Percentiles rank a stretch among this genome's conserved stretches.
phyloP scores from a whole-genome alignment of 2,329 filamentous ascomycete species.

The Colletotrichum sp. region DNA sequence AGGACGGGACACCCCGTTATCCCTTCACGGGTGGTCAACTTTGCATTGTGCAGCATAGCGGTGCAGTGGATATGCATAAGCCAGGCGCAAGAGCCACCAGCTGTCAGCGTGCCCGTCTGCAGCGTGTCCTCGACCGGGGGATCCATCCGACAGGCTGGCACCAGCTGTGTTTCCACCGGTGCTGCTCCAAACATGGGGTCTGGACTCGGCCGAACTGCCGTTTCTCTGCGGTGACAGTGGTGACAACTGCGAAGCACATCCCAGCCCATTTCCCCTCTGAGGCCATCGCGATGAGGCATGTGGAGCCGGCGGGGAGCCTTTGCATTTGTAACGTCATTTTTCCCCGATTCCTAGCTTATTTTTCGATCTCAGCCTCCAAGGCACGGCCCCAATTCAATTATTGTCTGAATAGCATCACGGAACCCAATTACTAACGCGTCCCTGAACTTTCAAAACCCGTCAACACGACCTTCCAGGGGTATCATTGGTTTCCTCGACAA shows the following conservation, averaged over 20 bases:
- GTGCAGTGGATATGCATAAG: background rate
- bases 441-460: background rate
- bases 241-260: background rate
- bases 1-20: background rate
- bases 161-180: background rate
- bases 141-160: background rate
- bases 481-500: constrained; percentile 18
- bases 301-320: constrained; percentile 11
- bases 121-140: background rate
- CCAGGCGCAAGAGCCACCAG: background rate
- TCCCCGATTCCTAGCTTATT: constrained; percentile 15
- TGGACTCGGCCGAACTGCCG: constrained; percentile 14
- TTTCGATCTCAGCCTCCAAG: constrained; percentile 4
- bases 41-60: background rate
- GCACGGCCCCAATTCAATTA: constrained; percentile 11
- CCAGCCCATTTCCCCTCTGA: background rate
- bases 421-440: constrained; percentile 6
- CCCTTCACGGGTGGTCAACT: background rate
- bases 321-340: constrained; percentile 12
- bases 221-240: background rate
- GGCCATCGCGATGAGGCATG: constrained; percentile 17
- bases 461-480: constrained; percentile 4
- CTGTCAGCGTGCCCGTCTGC: background rate
- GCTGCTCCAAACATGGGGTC: background rate
- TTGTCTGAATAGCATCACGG: constrained; percentile 18